Conservation (phyloP, 75 land plant genomes). For the Pinus tabuliformis region DNA sequence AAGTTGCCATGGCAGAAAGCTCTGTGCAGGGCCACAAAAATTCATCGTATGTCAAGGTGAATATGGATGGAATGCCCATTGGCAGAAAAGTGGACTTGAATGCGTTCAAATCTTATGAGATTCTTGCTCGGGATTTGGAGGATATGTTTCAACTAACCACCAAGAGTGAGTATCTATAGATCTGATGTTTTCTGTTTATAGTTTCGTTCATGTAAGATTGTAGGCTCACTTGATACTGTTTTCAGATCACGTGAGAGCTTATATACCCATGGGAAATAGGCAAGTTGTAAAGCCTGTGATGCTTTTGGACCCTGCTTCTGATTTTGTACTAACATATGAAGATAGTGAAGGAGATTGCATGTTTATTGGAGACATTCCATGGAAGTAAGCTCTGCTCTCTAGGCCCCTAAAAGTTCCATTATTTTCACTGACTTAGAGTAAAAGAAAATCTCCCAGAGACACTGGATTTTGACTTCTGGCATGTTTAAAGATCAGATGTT, state of each 20-base stretch:
- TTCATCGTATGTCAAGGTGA: constrained; percentile 72
- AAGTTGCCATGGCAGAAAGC: not conserved
- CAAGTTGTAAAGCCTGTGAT: constrained; percentile 11
- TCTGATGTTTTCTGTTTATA: not conserved
- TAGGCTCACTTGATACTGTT: not conserved
- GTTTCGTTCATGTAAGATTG: not conserved
- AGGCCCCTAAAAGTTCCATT: not conserved
- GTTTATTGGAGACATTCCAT: constrained; percentile 95
- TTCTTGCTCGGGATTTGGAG: constrained; percentile 48
- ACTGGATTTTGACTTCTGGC: not conserved
- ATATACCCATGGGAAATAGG: not conserved
- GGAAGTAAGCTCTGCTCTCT: constrained; percentile 54
- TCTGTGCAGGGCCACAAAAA: not conserved
- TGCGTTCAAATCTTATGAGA: constrained; percentile 48
- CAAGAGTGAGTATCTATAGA: not conserved
- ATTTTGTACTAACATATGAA: constrained; percentile 79
- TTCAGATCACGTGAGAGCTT: constrained; percentile 1
- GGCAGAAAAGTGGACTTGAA: constrained; percentile 78
- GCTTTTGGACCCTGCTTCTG: constrained; percentile 53
- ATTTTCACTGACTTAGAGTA: not conserved
- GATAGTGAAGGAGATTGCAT: constrained; percentile 90
- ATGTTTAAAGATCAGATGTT: not conserved
- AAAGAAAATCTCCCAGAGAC: not conserved
- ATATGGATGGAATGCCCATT: constrained; percentile 81
- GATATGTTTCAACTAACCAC: constrained; percentile 56